Percentiles rank a stretch among this genome's conserved stretches.
phyloP scores from a whole-genome alignment of 352 stramenopile genomes.

The Bremia lactucae region DNA sequence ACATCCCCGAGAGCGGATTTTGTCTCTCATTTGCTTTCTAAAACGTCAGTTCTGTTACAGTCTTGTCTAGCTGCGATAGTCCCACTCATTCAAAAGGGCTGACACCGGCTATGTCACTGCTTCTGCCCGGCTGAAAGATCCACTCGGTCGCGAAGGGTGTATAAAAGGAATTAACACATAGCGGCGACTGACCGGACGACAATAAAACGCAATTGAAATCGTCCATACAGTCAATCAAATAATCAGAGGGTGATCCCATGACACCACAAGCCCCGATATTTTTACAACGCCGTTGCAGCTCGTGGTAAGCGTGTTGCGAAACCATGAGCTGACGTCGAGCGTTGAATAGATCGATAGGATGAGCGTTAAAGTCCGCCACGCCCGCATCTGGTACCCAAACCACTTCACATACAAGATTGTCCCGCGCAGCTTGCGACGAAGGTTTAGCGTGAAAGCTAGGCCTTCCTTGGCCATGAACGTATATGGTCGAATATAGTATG shows the following conservation, averaged over 20 bases:
- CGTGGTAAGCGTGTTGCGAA: conserved; percentile 72
- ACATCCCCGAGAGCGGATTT: conserved; percentile 24
- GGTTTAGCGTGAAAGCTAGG: too few species aligned
- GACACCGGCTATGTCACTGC: conserved; percentile 34
- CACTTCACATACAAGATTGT: too few species aligned
- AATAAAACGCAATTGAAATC: conserved; percentile 58
- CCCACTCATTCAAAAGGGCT: conserved; percentile 60
- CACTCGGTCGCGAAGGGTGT: conserved; percentile 25
- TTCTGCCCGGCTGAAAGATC: conserved; percentile 44
- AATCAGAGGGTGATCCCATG: conserved; percentile 43
- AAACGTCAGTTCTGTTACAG: conserved; percentile 47
- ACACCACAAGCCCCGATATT: conserved; percentile 51
- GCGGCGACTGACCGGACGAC: conserved; percentile 47
- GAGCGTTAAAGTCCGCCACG: too few species aligned
- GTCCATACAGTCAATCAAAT: conserved; percentile 65
- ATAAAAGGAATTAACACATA: conserved; percentile 53
- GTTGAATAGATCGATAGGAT: too few species aligned
- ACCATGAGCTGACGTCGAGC: too few species aligned
- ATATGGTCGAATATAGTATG: too few species aligned
- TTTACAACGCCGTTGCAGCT: conserved; percentile 61
- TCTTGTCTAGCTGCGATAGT: conserved; percentile 43
- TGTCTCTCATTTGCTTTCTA: conserved; percentile 19
- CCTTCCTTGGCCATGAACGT: too few species aligned
- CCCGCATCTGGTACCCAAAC: too few species aligned
- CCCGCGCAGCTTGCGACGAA: too few species aligned